Percentiles rank a stretch among this genome's conserved stretches.
phyloP scores from a whole-genome alignment of 306 rosid species.

The Pyrus communis region DNA sequence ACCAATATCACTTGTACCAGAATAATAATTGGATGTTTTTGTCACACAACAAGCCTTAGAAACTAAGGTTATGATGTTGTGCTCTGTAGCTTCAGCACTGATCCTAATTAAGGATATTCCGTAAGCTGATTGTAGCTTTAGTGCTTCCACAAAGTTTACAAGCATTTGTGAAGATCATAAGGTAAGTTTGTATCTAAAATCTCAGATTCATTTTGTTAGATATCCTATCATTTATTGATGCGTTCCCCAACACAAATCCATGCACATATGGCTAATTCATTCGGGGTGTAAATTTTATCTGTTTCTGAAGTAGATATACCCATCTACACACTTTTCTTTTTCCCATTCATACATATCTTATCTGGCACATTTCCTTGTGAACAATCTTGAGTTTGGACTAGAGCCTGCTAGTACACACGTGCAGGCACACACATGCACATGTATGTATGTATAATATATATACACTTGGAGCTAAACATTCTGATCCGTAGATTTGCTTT shows the following conservation, averaged over 20 bases:
- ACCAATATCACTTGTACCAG: too few species aligned
- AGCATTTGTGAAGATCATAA: not conserved
- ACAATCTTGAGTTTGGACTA: too few species aligned
- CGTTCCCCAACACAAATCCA: not conserved
- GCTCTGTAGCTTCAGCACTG: not conserved
- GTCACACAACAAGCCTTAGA: not conserved
- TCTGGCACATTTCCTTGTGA: too few species aligned
- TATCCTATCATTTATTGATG: not conserved
- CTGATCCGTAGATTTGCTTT: too few species aligned
- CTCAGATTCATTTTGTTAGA: not conserved
- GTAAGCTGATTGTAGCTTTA: not conserved
- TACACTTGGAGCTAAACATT: too few species aligned
- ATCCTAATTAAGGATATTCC: not conserved
- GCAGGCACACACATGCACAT: too few species aligned
- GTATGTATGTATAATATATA: too few species aligned
- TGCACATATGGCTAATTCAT: not conserved
- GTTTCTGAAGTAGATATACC: not conserved
- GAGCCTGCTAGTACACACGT: too few species aligned
- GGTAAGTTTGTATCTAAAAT: not conserved
- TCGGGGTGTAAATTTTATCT: not conserved
- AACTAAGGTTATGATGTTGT: not conserved
- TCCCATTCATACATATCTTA: too few species aligned
- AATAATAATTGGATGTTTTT: not conserved
- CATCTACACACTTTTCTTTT: not conserved
- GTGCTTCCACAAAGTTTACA: not conserved